These are phyloP conservation scores for Tympanopsis confertula DNA, from an alignment of 2,329 filamentous ascomycete genomes.

Conservation along the genomic window DNA sequence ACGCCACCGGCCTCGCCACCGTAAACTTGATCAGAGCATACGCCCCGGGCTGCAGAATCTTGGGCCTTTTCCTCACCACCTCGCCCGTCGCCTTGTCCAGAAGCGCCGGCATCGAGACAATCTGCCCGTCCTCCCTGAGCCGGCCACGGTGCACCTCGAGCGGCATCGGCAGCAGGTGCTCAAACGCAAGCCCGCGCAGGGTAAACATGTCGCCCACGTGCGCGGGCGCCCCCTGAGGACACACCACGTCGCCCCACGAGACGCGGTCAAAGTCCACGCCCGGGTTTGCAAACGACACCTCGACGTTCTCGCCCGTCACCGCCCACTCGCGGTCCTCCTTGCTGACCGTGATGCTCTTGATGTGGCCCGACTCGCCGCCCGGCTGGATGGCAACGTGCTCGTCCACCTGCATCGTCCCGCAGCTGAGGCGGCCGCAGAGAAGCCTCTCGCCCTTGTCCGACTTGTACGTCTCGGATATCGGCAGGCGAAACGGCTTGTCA, in stretches of 20 bases:
- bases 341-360: constrained; percentile 74
- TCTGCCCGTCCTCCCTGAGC: constrained; percentile 65
- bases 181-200: constrained; percentile 78
- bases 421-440: constrained; percentile 73
- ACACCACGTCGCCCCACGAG: constrained; percentile 74
- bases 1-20: constrained; percentile 60
- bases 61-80: constrained; percentile 69
- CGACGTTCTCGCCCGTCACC: constrained; percentile 80
- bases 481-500: constrained; percentile 71
- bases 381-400: constrained; percentile 73
- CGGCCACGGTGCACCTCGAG: constrained; percentile 82
- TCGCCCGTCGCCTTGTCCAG: constrained; percentile 70
- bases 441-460: constrained; percentile 71
- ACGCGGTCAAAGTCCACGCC: constrained; percentile 84
- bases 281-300: constrained; percentile 70
- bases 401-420: constrained; percentile 73
- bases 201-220: constrained; percentile 62
- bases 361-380: constrained; percentile 64
- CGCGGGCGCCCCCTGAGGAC: constrained; percentile 56
- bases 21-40: constrained; percentile 70
- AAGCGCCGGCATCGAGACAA: constrained; percentile 59
- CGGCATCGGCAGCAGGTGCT: constrained; percentile 76
- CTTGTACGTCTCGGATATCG: constrained; percentile 77
- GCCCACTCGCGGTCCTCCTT: constrained; percentile 70
- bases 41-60: constrained; percentile 67